Percentiles rank a stretch among this genome's conserved stretches.
Conservation (phyloP, 306 rosid species). For the Prosopis cineraria region DNA sequence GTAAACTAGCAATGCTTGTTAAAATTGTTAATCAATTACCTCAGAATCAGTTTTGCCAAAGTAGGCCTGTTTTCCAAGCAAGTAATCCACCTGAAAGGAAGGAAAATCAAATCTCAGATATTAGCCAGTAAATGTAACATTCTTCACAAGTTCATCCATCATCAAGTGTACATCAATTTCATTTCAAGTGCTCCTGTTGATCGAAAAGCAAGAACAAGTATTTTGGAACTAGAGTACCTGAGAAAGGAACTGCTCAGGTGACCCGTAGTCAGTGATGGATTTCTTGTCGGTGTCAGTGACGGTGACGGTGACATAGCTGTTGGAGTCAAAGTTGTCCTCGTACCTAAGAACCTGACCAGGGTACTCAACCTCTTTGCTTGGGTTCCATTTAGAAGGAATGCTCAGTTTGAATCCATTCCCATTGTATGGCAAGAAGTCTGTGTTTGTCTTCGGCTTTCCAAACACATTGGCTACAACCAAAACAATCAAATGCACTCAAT, state of each 20-base stretch:
- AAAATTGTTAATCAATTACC: slow-evolving; percentile 50
- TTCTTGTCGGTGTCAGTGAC: slow-evolving; percentile 79
- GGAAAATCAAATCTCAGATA: slow-evolving; percentile 25
- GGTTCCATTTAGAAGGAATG: slow-evolving; percentile 90
- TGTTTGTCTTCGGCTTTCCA: slow-evolving; percentile 86
- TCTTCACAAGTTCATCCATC: slow-evolving; percentile 14
- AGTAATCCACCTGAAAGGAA: slow-evolving; percentile 68
- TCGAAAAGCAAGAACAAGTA: neutral
- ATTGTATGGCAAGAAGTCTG: slow-evolving; percentile 76
- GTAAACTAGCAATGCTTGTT: neutral
- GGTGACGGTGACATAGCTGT: slow-evolving; percentile 64
- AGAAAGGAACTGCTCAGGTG: slow-evolving; percentile 73
- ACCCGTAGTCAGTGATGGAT: slow-evolving; percentile 81
- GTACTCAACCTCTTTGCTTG: slow-evolving; percentile 84
- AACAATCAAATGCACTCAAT: slow-evolving; percentile 14
- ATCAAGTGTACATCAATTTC: neutral
- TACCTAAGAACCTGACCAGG: slow-evolving; percentile 94
- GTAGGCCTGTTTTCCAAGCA: slow-evolving; percentile 92
- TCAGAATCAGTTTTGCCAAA: slow-evolving; percentile 81
- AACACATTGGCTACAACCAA: slow-evolving; percentile 80
- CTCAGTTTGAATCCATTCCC: slow-evolving; percentile 83
- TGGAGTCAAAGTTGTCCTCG: slow-evolving; percentile 83
- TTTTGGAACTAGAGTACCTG: slow-evolving; percentile 44
- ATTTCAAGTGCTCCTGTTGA: neutral
- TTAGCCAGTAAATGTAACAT: slow-evolving; percentile 18